Evolutionary conservation across 805 yeast species (phyloP).

Genomic region (Torulaspora delbrueckii): DNA sequence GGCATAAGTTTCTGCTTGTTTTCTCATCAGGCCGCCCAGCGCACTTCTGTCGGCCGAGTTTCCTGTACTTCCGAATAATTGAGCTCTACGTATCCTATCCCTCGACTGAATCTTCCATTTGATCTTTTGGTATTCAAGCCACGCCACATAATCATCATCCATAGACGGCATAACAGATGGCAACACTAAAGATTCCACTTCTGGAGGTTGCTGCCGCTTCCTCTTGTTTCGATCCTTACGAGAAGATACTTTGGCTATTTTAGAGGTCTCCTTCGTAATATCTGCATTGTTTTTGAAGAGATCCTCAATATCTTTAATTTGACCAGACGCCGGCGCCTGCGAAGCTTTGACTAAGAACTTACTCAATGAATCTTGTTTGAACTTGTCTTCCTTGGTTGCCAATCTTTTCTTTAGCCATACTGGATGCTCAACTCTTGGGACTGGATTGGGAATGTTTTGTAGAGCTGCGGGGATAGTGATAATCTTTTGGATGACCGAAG

Average conservation of each 20-base stretch:
- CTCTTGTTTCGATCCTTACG: conserved; percentile 33
- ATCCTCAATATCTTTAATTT: conserved; percentile 71
- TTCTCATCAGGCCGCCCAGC: conserved; percentile 65
- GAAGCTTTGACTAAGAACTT: conserved; percentile 50
- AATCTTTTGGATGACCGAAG: conserved; percentile 89
- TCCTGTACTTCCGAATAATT: conserved; percentile 67
- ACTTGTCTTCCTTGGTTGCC: conserved; percentile 53
- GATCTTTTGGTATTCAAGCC: conserved; percentile 71
- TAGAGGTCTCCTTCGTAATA: conserved; percentile 21
- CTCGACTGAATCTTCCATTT: conserved; percentile 81
- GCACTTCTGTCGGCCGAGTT: conserved; percentile 51
- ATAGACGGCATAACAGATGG: conserved; percentile 54
- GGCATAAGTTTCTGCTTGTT: conserved; percentile 74
- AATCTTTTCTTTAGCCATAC: conserved; percentile 79
- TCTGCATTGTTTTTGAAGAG: conserved; percentile 39
- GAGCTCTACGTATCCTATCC: conserved; percentile 64
- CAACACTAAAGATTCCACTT: conserved; percentile 43
- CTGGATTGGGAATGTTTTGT: conserved; percentile 84
- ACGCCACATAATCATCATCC: conserved; percentile 59
- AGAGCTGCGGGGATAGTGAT: conserved; percentile 96
- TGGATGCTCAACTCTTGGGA: conserved; percentile 90
- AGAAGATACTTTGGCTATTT: conserved; percentile 38
- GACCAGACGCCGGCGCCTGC: conserved; percentile 37
- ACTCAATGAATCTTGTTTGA: conserved; percentile 64
- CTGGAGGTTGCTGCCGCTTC: conserved; percentile 36